A percentile compares a stretch with the other conserved stretches of the same genome.
phyloP scores from a whole-genome alignment of 106 monocot genomes.

The Phalaenopsis equestris region DNA sequence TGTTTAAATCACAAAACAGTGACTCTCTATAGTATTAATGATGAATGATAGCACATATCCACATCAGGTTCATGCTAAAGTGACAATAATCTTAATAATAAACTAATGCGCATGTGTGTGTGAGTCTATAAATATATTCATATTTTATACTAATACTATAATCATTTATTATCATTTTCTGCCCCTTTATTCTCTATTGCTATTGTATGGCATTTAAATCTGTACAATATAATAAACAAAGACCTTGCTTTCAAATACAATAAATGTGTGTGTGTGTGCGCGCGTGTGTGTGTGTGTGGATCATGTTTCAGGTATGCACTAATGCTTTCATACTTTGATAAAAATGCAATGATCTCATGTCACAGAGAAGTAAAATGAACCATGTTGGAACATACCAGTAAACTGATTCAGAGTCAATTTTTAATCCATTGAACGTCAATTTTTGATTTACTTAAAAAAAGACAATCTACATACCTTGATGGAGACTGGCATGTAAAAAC shows the following conservation, averaged over 20 bases:
- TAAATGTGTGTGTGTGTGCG: background rate
- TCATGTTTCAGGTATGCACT: background rate
- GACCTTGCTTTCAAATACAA: background rate
- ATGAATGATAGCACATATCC: no score
- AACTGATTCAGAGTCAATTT: background rate
- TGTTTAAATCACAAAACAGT: no score
- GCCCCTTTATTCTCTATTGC: background rate
- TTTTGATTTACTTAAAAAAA: background rate
- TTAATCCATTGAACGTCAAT: background rate
- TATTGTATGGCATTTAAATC: background rate
- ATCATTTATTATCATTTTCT: background rate
- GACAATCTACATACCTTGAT: constrained; percentile 45
- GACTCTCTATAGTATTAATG: no score
- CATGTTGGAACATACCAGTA: background rate
- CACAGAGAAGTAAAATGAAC: background rate
- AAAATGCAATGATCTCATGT: background rate
- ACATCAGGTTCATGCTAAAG: no score
- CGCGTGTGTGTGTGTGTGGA: no score
- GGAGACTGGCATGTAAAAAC: constrained; percentile 87
- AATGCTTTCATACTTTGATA: background rate
- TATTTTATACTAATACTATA: background rate
- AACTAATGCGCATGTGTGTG: no score
- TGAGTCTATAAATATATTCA: background rate
- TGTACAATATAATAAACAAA: background rate
- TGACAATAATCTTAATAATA: no score